phyloP scores from a whole-genome alignment of 2,329 filamentous ascomycete genomes.

The Gnomoniopsis sp. region DNA sequence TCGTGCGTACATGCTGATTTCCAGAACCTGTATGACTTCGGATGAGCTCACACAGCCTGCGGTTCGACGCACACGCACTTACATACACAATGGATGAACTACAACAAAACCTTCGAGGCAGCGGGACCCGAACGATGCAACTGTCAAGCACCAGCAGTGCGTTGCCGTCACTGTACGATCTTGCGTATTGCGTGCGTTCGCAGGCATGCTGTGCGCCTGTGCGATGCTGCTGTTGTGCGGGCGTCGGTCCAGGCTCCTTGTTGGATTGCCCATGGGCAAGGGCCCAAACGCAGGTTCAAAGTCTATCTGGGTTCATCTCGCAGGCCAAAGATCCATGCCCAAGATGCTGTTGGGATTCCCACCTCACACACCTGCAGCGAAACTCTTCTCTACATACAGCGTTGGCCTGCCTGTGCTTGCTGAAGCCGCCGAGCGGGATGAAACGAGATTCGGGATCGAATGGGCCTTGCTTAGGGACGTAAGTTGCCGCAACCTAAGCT shows the following conservation, averaged over 20 bases:
- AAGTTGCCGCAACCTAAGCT: neutral
- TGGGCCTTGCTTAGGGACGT: neutral
- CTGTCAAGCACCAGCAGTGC: neutral
- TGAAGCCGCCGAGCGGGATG: neutral
- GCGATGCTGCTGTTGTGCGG: conserved; percentile 2
- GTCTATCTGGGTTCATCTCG: neutral
- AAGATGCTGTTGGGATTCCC: neutral
- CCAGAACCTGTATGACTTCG: conserved; percentile 1
- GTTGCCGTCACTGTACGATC: conserved; percentile 5
- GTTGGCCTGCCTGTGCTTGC: neutral
- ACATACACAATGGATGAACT: neutral
- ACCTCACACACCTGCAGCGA: neutral
- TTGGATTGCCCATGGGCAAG: neutral
- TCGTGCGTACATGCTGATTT: neutral
- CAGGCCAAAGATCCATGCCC: neutral
- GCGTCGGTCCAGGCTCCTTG: neutral
- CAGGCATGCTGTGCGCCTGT: neutral
- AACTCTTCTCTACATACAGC: neutral
- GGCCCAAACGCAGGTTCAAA: neutral
- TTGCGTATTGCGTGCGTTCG: neutral
- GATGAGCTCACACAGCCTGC: neutral
- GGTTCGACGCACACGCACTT: neutral
- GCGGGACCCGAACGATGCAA: conserved; percentile 9
- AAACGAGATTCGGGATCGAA: neutral
- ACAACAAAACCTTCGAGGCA: neutral